Base-by-base conservation (phyloP, 345 rosid genomes). In the Rhodamnia argentea region DNA sequence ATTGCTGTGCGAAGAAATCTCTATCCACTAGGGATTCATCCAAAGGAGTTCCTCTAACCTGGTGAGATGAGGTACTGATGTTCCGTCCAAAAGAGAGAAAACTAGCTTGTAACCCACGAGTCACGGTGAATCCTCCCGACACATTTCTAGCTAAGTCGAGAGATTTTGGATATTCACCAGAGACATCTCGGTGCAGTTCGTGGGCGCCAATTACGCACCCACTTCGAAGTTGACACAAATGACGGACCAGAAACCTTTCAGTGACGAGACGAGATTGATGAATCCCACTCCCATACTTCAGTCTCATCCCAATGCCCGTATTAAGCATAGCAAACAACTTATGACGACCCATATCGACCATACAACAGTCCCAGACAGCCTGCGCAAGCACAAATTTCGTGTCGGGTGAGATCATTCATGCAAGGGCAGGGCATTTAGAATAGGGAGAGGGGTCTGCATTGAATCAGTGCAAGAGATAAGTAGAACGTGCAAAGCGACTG, bases 1-100 rank as follows among this genome's bases (percentile, higher is more conserved):
- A 96, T 22, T 93, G 92, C 89, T 91, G 91, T 11, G 89, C 94
- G 83, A 96, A 89, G 84, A 90, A 93, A 32, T 90, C 83, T 86
- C 98, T 90, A 87, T 85, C 89, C 89, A 94, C 86, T 3, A 37
- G 84, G 89, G 88, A 86, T 88, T 56, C 90, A 57, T 84, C 86
- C 12, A 75, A 87, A 56, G 27, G 52, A 5, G 84, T 60, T 53
- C 83, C 58, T 53, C 87, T 84, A 55, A 89, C 90, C 42, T 87
- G 84, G 60, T 88, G 91, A 84, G 86, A 47, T 32, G 78, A 27
- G 23, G 64, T 44, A 51, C 16, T 42, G 13, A 83, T 5, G 58
- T 40, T 86, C 83, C 83, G 82, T 26, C 59, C 64, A 10, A 52
- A 85, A 50, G 7, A 14, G 9, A 85, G 44, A 52, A 62, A 51